These are phyloP conservation scores for Gaultheria prostrata DNA, from an alignment of 148 eudicot genomes.

Conservation along the genomic window DNA sequence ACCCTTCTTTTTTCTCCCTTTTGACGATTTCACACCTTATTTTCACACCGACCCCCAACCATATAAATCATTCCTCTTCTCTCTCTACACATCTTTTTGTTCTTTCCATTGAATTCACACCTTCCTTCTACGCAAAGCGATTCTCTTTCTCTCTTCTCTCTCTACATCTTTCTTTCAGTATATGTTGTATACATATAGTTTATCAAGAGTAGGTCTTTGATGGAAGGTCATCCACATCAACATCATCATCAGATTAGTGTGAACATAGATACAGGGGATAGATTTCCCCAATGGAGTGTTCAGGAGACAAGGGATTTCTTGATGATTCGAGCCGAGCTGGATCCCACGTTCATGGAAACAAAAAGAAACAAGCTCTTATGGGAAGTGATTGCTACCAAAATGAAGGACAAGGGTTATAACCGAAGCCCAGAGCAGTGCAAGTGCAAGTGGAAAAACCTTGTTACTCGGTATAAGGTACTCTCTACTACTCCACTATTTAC, in stretches of 20 bases:
- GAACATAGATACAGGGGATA: slow-evolving; percentile 15
- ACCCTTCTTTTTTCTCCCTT: neutral
- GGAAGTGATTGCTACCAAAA: slow-evolving; percentile 30
- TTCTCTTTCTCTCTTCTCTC: slow-evolving; percentile 6
- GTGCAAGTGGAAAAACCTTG: slow-evolving; percentile 44
- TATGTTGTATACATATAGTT: neutral
- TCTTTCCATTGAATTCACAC: neutral
- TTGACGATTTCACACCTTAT: slow-evolving; percentile 4
- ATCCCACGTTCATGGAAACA: slow-evolving; percentile 28
- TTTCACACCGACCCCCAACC: neutral
- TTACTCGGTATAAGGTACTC: slow-evolving; percentile 26
- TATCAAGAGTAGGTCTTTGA: neutral
- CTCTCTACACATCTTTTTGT: neutral
- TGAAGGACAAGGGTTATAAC: slow-evolving; percentile 35
- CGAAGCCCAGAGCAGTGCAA: slow-evolving; percentile 41
- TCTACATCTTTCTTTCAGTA: neutral
- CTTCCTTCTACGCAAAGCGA: neutral
- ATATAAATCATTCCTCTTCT: slow-evolving; percentile 11
- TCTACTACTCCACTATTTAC: no score
- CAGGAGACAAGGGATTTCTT: slow-evolving; percentile 53
- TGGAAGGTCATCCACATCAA: neutral
- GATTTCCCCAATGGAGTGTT: slow-evolving; percentile 35
- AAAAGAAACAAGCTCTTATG: slow-evolving; percentile 39
- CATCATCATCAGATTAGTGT: neutral
- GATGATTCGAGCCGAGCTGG: slow-evolving; percentile 40